Evolutionary conservation across 345 rosid species (phyloP).

Genomic region (Brassica rapa): DNA sequence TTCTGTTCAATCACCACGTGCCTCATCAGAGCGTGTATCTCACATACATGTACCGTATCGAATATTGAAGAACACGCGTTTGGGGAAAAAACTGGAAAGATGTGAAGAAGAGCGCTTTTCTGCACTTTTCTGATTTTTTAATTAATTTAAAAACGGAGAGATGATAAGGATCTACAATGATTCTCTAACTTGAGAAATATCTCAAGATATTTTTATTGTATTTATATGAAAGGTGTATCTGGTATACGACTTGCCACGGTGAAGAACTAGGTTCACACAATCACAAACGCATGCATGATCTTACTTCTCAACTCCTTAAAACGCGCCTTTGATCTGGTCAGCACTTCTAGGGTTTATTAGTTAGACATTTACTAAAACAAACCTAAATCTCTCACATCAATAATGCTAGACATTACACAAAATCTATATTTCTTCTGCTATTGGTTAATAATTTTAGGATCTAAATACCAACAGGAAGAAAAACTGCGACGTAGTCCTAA

Average conservation of each 20-base stretch:
- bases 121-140: conserved; percentile 31
- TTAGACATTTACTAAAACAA: not conserved
- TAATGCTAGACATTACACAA: not conserved
- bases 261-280: conserved; percentile 27
- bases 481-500: no score
- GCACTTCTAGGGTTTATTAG: not conserved
- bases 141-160: not conserved
- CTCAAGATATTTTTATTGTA: conserved; percentile 35
- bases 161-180: conserved; percentile 34
- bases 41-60: not conserved
- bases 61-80: conserved; percentile 22
- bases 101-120: conserved; percentile 21
- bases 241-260: conserved; percentile 38
- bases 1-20: not conserved
- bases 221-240: conserved; percentile 9
- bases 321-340: conserved; percentile 27
- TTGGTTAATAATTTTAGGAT: no score
- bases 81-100: not conserved
- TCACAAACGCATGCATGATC: conserved; percentile 2
- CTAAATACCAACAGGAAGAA: no score
- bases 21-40: not conserved
- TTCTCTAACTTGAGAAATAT: conserved; percentile 22
- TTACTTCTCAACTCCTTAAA: conserved; percentile 12
- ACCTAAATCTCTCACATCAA: not conserved
- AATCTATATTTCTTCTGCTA: no score